A percentile compares a stretch with the other conserved stretches of the same genome.
phyloP scores from a whole-genome alignment of 2,329 filamentous ascomycete species.

The Nigrospora osmanthi region DNA sequence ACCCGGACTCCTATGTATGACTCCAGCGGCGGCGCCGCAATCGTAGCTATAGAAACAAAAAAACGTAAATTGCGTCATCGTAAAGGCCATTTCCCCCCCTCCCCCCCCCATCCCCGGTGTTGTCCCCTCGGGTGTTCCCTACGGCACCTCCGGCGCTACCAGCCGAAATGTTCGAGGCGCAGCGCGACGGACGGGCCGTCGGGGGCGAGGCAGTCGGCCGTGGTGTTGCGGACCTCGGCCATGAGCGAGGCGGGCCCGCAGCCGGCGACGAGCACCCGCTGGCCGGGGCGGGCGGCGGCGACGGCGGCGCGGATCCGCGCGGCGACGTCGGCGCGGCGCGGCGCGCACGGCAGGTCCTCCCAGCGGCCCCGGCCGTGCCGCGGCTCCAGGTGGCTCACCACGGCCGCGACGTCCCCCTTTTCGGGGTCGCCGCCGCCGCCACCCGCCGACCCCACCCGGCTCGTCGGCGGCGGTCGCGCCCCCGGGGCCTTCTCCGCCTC shows the following conservation, averaged over 20 bases:
- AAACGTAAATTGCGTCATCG: no score
- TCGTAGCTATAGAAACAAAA: no score
- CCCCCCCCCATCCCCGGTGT: no score
- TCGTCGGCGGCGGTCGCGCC: not conserved
- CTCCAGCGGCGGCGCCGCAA: no score
- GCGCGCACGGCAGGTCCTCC: constrained; percentile 19
- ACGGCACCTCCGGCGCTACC: no score
- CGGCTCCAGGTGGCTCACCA: constrained; percentile 4
- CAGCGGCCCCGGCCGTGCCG: constrained; percentile 8
- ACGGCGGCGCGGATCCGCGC: constrained; percentile 29
- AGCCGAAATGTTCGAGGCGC: constrained; percentile 42
- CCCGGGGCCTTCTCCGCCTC: constrained; percentile 7
- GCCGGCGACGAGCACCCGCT: constrained; percentile 35
- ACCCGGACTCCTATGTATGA: no score
- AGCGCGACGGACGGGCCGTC: constrained; percentile 41
- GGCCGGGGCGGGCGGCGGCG: constrained; percentile 17
- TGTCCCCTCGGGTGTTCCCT: no score
- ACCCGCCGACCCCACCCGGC: constrained; percentile 7
- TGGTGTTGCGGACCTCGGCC: constrained; percentile 32
- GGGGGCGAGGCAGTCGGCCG: constrained; percentile 32
- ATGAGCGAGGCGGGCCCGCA: constrained; percentile 40
- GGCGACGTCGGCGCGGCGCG: constrained; percentile 32
- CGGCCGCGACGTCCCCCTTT: constrained; percentile 8
- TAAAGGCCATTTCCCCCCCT: no score
- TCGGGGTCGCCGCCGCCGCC: constrained; percentile 12